Evolutionary conservation across 2,329 filamentous ascomycete genomes (phyloP), one percentile per base, ranked within the genome.

Genomic region (Tolypocladium amazonense): DNA sequence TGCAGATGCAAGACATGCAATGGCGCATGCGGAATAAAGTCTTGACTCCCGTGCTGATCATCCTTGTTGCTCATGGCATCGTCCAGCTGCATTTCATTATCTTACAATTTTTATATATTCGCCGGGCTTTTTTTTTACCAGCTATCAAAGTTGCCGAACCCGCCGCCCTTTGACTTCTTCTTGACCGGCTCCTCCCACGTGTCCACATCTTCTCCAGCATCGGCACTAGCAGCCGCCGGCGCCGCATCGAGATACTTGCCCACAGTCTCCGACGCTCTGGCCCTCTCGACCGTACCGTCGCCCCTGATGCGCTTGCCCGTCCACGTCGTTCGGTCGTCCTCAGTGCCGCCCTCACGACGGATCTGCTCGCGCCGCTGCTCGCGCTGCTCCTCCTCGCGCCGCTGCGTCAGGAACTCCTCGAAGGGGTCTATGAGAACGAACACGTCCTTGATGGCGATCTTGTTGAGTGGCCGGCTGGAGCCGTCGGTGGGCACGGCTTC

Each of bases 371-470:
- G 81, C 59, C 82, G 76, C 60, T 80, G 79, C 43, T 82, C 82
- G 8, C 74, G 74, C 53, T 76, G 76, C 63, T 91, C 88, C 59
- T 81, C 78, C 59, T 89, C 82, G 52, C 80, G 79, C 66, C 86
- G 88, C 70, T 92, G 82, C 66, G 88, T 88, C 69, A 91, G 79
- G 69, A 96, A 99, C 74, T 97, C 93, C 62, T 92, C 92, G 69
- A 99, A 99, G 0, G 94, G 94, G 71, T 99, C 93, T 8, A 97
- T 84, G 64, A 95, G 94, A 7, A 99, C 85, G 0, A 90, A 86
- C 0, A 97, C 81, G 61, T 95, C 88, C 65, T 88, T 83, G 67
- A 99, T 94, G 62, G 85, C 76, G 61, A 97, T 89, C 60, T 93
- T 88, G 58, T 88, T 83, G 0, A 88, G 78, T 0, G 94, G 94